Evolutionary conservation across 2,329 filamentous ascomycete genomes (phyloP), one percentile per base, ranked within the genome.

Genomic region (Trichothecium sympodiale): DNA sequence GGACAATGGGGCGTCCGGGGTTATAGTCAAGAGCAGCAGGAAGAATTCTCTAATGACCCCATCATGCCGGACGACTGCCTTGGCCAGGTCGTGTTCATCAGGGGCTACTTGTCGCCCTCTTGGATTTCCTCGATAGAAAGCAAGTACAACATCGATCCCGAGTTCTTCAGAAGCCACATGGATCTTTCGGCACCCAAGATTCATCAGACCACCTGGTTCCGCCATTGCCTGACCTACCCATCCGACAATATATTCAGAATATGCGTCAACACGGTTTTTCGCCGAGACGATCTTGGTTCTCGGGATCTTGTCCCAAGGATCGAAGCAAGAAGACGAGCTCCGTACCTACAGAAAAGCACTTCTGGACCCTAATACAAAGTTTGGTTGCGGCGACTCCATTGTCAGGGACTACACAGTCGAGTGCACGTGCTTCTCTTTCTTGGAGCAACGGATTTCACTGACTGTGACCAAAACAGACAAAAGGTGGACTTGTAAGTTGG

Each of bases 391-490:
- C 8, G 36, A 41, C 23, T 38, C 36, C 6, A 3, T 41, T 25
- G 39, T 41, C n/a, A 36, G 36, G 12, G 39, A 41, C 31, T 41
- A 41, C 27, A 32, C 30, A 13, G 38, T 36, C 13, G 25, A 38
- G 17, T 41, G 39, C 34, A 20, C 36, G 8, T 17, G 27, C n/a
- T 38, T 38, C 34, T 41, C 39, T 6, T 33, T 41, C 12, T n/a
- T 41, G 5, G 39, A 41, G 15, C 36, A 41, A 25, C 38, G 39
- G 39, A 41, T 41, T 14, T 41, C 39, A 8, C 17, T 41, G n/a
- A 36, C 31, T 33, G 10, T 41, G n/a, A 16, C 36, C 8, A 38
- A 38, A 18, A 23, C 27, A 5, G 36, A 36, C 3, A 13, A 12
- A 14, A 27, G 30, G 16, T 41, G 39, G 39, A 17, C 30, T 29